phyloP scores from a whole-genome alignment of 257 asterid species.

The Solanum paucissectum region DNA sequence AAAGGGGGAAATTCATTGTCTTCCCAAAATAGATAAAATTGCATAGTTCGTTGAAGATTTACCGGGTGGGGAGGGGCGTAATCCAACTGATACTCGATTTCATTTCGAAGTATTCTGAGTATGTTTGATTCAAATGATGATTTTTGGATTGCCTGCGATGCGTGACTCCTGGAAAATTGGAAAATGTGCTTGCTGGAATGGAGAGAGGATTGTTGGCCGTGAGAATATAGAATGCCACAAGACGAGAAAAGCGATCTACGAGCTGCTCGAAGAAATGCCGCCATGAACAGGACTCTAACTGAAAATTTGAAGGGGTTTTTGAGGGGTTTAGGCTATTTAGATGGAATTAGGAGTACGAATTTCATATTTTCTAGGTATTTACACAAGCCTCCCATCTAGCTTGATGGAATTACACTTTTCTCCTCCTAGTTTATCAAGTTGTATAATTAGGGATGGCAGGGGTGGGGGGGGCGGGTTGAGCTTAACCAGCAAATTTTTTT shows the following conservation, averaged over 20 bases:
- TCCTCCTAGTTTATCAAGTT: background rate
- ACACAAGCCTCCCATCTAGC: background rate
- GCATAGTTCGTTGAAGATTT: background rate
- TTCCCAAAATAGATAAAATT: background rate
- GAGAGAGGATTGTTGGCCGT: background rate
- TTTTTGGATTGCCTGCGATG: background rate
- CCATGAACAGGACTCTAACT: background rate
- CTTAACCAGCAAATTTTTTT: too few relatives aligned
- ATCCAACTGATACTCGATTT: slow-evolving; percentile 2
- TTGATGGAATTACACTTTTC: background rate
- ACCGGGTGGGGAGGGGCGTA: slow-evolving; percentile 10
- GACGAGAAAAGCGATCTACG: background rate
- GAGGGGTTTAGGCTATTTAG: background rate
- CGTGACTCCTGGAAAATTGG: background rate
- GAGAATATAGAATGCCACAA: background rate
- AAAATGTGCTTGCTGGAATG: background rate
- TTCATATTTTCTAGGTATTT: background rate
- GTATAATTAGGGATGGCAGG: too few relatives aligned
- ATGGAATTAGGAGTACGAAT: background rate
- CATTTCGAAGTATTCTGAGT: slow-evolving; percentile 7
- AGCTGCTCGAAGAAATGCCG: background rate
- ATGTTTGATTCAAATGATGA: slow-evolving; percentile 1
- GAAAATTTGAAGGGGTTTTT: background rate
- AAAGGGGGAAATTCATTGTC: background rate
- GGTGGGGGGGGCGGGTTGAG: too few relatives aligned